Percentiles rank a stretch among this genome's conserved stretches.
Conservation (phyloP, 106 monocot genomes). For the Xerophyta viscosa region DNA sequence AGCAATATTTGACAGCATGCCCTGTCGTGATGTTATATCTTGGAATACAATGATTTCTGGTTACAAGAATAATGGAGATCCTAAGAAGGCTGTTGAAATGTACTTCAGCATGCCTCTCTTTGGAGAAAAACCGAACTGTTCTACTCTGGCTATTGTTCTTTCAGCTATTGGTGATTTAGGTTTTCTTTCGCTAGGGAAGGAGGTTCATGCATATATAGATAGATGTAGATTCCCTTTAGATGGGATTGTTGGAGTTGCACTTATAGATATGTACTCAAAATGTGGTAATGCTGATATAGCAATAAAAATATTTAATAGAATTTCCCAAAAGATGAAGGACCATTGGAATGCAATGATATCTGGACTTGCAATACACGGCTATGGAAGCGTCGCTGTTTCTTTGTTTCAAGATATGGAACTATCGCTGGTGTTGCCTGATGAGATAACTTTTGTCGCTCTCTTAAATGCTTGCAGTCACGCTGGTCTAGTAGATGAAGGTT, state of each 20-base stretch:
- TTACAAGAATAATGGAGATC: constrained; percentile 29
- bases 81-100: constrained; percentile 31
- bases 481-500: constrained; percentile 31
- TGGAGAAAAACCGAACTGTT: constrained; percentile 25
- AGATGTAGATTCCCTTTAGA: constrained; percentile 23
- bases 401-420: constrained; percentile 37
- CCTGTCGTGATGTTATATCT: constrained; percentile 26
- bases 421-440: constrained; percentile 35
- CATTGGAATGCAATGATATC: constrained; percentile 55
- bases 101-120: constrained; percentile 20
- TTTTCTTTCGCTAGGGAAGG: constrained; percentile 21
- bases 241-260: constrained; percentile 36
- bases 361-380: constrained; percentile 40
- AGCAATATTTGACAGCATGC: constrained; percentile 27
- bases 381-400: constrained; percentile 28
- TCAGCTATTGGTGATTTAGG: constrained; percentile 48
- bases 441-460: constrained; percentile 40
- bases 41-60: constrained; percentile 47
- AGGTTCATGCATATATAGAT: constrained; percentile 36
- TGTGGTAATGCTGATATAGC: constrained; percentile 48
- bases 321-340: constrained; percentile 26
- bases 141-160: constrained; percentile 43
- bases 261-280: constrained; percentile 66
- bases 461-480: constrained; percentile 61
- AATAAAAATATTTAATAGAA: constrained; percentile 22